Conservation (phyloP, 495 filamentous ascomycete species). For the Penicillium salamii region DNA sequence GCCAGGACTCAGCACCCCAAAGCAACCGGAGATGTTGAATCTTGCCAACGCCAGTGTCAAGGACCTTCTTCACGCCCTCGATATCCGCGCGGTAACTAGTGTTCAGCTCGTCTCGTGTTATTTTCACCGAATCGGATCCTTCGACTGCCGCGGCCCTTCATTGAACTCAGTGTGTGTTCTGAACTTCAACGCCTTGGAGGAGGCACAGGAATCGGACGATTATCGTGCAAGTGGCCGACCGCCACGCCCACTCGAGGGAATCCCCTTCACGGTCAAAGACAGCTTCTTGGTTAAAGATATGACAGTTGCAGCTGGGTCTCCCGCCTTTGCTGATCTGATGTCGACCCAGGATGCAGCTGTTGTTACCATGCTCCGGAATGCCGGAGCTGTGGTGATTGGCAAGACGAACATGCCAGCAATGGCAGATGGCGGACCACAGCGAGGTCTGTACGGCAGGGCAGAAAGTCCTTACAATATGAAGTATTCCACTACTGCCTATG, state of each 20-base stretch:
- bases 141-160: conserved; percentile 14
- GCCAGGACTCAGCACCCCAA: background rate
- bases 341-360: conserved; percentile 60
- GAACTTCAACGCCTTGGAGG: conserved; percentile 16
- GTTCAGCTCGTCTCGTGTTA: conserved; percentile 45
- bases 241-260: conserved; percentile 57
- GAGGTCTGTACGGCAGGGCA: conserved; percentile 24
- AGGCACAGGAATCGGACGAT: conserved; percentile 20
- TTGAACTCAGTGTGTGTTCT: conserved; percentile 20
- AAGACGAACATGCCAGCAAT: conserved; percentile 27
- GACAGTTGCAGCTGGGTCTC: conserved; percentile 48
- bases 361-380: conserved; percentile 50
- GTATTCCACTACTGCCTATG: conserved; percentile 23
- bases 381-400: conserved; percentile 62
- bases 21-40: conserved; percentile 39
- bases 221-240: conserved; percentile 13
- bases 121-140: conserved; percentile 33
- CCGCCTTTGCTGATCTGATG: conserved; percentile 52
- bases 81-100: conserved; percentile 32
- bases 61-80: conserved; percentile 38
- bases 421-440: conserved; percentile 22
- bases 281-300: conserved; percentile 65
- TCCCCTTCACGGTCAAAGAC: conserved; percentile 66
- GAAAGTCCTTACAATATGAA: conserved; percentile 23
- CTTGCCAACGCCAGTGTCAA: conserved; percentile 55